Evolutionary conservation across 257 asterid species (phyloP).

Genomic region (Solanum arcanum): DNA sequence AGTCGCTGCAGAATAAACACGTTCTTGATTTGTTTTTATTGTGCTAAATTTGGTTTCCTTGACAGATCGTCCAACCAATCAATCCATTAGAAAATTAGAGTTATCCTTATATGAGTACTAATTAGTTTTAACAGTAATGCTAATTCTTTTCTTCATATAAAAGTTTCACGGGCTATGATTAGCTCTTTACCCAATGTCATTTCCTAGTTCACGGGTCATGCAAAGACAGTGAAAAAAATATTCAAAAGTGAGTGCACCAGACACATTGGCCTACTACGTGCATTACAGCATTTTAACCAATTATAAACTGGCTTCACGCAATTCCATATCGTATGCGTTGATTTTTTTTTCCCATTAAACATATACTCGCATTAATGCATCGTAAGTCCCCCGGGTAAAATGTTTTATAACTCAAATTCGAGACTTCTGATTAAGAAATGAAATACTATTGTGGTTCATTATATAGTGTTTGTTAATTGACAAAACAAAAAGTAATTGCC

Average conservation of each 20-base stretch:
- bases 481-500: not conserved
- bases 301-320: not conserved
- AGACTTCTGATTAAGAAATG: not conserved
- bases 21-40: not conserved
- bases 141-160: not conserved
- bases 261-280: not conserved
- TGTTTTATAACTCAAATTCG: too few relatives aligned
- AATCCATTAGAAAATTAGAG: not conserved
- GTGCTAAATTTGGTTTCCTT: not conserved
- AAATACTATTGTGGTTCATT: too few relatives aligned
- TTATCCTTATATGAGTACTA: not conserved
- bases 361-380: not conserved
- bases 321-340: not conserved
- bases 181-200: not conserved
- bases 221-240: not conserved
- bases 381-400: not conserved
- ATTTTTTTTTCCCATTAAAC: not conserved
- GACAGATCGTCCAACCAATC: not conserved
- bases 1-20: not conserved
- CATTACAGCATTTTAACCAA: not conserved
- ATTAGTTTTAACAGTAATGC: not conserved
- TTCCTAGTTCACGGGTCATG: conserved; percentile 5
- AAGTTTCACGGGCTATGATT: not conserved
- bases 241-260: not conserved
- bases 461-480: not conserved